Evolutionary conservation across 371 early-diverging fungal species (phyloP), one percentile per base, ranked within the genome.

Genomic region (Gilbertella persicaria): DNA sequence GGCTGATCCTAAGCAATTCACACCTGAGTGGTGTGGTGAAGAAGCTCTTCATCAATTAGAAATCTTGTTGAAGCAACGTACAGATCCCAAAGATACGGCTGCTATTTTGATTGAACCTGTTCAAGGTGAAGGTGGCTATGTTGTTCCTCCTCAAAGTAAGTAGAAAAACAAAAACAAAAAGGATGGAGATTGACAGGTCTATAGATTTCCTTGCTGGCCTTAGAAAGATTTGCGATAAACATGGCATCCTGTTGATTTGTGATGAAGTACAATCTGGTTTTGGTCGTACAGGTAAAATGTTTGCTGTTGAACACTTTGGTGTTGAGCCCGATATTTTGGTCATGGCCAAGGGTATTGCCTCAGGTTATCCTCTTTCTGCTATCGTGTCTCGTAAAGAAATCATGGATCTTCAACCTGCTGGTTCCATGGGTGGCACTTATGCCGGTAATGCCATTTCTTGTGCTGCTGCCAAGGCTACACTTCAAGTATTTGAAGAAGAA

Each of bases 41-140:
- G 74, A 79, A 44, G 65, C 77, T 8, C 60, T 81, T 48, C 56
- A 62, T 36, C 81, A 81, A 48, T 47, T 81, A 3, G 77, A 81
- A 45, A 46, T 73, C 24, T 52, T 78, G 17, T 62, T 81, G 23
- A 76, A 76, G 56, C 78, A 78, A 60, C 73, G 77, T 30, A 63
- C 69, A 38, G 70, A 72, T 45, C 73, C 75, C 29, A 47, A 66
- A 41, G 75, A 74, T 50, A 63, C 90, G n/a, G 92, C 89, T 5
- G 91, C 91, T 1, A 64, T 90, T 50, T 73, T 92, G 29, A 79
- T 92, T 24, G 93, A 92, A 57, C 90, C 93, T 2, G 78, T 92
- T 25, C 88, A 88, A 66, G 88, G 91, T 55, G 93, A 92, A 63
- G 93, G 93, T 55, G 93, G 93, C n/a, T 88, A 91, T 53, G 82